Evolutionary conservation across 2,329 filamentous ascomycete species (phyloP), one percentile per base, ranked within the genome.

Genomic region (Fusarium nurragi): DNA sequence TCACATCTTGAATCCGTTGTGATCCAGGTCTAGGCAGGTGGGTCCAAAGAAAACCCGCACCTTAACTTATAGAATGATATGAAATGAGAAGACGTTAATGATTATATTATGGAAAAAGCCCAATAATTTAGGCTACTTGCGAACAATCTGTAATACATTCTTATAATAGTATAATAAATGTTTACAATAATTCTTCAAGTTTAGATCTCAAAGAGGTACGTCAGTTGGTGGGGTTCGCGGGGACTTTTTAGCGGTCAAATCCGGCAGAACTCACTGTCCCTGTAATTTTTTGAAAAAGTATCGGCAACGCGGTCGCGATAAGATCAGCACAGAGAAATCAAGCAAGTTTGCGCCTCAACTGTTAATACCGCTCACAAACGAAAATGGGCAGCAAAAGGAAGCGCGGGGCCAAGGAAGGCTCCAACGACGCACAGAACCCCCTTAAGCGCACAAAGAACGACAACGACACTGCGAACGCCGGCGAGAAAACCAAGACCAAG

Each of bases 321-420:
- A n/a, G 16, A 34, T 34, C 32, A 34, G 37, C n/a, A 32, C 16
- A 32, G 40, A 39, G 22, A 43, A n/a, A 14, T 30, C 52, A 36
- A 46, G 38, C 36, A 46, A 56, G 38, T 57, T n/a, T 38, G n/a
- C 45, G 55, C 43, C 40, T 49, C 37, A 45, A 38, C 26, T n/a
- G n/a, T 14, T 19, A 37, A n/a, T n/a, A n/a, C 25, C 43, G 43
- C 44, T 40, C 34, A 60, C 39, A 7, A 18, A 36, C 23, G 37
- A 71, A 38, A 47, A 77, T 77, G 75, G 75, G 70, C 21, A 73
- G 68, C 46, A 78, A 78, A 69, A 66, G 76, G 54, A 78, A 78
- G 68, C 71, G 75, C 50, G 72, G 68, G 43, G 62, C 71, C 48
- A 77, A 77, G 45, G 73, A 73, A 25, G 72, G 70, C 57, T 49